Conservation (phyloP, 2,329 filamentous ascomycete species). For the Botrytis byssoidea region DNA sequence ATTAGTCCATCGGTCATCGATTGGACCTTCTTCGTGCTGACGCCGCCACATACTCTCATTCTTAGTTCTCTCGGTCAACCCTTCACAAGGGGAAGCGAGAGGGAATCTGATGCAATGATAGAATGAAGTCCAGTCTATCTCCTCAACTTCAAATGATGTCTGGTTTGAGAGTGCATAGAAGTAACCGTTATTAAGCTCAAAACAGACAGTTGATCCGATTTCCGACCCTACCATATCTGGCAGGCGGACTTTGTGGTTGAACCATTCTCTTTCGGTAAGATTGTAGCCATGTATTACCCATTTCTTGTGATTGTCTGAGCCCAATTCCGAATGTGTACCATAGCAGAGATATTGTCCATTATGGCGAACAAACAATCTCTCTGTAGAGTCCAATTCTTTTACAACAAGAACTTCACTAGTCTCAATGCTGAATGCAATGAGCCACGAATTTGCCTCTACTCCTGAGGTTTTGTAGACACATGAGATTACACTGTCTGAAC, state of each 20-base stretch:
- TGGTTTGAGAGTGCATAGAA: slow-evolving; percentile 72
- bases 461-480: slow-evolving; percentile 52
- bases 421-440: slow-evolving; percentile 51
- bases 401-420: slow-evolving; percentile 44
- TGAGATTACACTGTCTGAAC: slow-evolving; percentile 55
- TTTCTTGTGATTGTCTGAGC: slow-evolving; percentile 54
- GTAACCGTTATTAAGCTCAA: slow-evolving; percentile 63
- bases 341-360: slow-evolving; percentile 61
- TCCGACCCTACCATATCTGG: slow-evolving; percentile 61
- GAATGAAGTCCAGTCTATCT: slow-evolving; percentile 65
- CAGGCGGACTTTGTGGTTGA: slow-evolving; percentile 50
- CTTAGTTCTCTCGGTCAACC: slow-evolving; percentile 44
- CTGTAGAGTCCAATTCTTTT: slow-evolving; percentile 45
- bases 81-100: slow-evolving; percentile 46
- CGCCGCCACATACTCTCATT: slow-evolving; percentile 60
- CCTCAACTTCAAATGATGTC: slow-evolving; percentile 58
- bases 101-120: slow-evolving; percentile 67
- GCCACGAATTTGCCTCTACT: slow-evolving; percentile 46
- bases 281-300: slow-evolving; percentile 61
- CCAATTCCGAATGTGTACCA: slow-evolving; percentile 59
- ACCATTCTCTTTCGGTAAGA: slow-evolving; percentile 44
- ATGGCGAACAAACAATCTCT: slow-evolving; percentile 67
- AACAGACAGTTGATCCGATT: slow-evolving; percentile 66
- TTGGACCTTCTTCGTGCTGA: slow-evolving; percentile 65
- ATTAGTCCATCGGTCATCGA: slow-evolving; percentile 73